Percentiles rank a stretch among this genome's conserved stretches.
Conservation (phyloP, 768 basidiomycete genomes). For the Phylloporus sp. region DNA sequence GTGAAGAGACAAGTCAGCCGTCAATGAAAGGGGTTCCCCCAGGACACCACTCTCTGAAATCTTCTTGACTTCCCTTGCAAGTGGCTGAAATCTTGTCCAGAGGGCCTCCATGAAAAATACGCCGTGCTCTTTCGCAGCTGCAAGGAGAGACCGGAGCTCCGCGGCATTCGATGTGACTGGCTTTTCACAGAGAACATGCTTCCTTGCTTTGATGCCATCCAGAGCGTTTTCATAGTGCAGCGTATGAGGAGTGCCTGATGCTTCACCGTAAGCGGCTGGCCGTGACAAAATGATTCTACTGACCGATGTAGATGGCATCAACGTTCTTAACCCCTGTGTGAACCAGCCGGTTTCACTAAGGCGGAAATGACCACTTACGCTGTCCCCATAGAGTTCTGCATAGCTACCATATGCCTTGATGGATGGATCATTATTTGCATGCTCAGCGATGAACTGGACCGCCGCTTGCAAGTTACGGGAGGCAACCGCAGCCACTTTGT, state of each 20-base stretch:
- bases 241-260: slow-evolving; percentile 77
- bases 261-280: slow-evolving; percentile 1
- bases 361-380: slow-evolving; percentile 37
- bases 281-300: slow-evolving; percentile 2
- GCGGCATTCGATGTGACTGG: slow-evolving; percentile 76
- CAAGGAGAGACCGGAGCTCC: slow-evolving; percentile 70
- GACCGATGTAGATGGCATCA: slow-evolving; percentile 74
- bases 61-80: slow-evolving; percentile 59
- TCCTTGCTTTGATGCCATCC: slow-evolving; percentile 72
- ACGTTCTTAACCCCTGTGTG: slow-evolving; percentile 47
- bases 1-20: slow-evolving; percentile 75
- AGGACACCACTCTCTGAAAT: slow-evolving; percentile 60
- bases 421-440: slow-evolving; percentile 46
- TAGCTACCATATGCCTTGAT: slow-evolving; percentile 74
- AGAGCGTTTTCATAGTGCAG: slow-evolving; percentile 75
- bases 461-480: slow-evolving; percentile 71
- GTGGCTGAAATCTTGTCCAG: slow-evolving; percentile 83
- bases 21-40: slow-evolving; percentile 61
- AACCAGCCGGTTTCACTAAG: not conserved
- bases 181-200: slow-evolving; percentile 88
- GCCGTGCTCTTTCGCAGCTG: slow-evolving; percentile 69
- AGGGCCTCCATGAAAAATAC: slow-evolving; percentile 92
- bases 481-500: slow-evolving; percentile 72
- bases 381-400: slow-evolving; percentile 67
- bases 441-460: slow-evolving; percentile 56